phyloP scores from a whole-genome alignment of 108 stramenopile genomes.

The Skeletonema marinoi region DNA sequence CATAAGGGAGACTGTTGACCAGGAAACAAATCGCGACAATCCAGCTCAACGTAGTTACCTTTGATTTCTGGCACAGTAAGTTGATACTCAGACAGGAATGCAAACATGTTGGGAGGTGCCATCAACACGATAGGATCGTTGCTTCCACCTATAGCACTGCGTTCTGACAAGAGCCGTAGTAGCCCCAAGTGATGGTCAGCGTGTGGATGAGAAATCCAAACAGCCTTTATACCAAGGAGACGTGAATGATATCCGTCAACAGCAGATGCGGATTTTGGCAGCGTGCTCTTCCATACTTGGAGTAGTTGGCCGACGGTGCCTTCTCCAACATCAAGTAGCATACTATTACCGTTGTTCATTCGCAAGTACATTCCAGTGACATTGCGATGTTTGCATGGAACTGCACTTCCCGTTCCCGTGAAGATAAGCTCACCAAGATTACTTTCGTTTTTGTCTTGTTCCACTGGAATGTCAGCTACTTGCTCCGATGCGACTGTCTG shows the following conservation, averaged over 20 bases:
- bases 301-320: constrained; percentile 93
- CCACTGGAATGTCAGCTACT: not conserved
- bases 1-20: constrained; percentile 29
- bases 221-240: constrained; percentile 70
- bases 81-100: constrained; percentile 81
- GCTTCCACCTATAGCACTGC: constrained; percentile 40
- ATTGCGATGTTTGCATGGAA: constrained; percentile 97
- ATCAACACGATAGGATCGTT: constrained; percentile 81
- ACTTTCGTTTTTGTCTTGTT: not conserved
- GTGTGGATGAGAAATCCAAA: constrained; percentile 98
- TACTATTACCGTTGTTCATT: constrained; percentile 58
- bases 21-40: constrained; percentile 64
- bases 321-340: constrained; percentile 95
- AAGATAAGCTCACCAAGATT: constrained; percentile 75
- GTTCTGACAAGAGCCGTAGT: constrained; percentile 76
- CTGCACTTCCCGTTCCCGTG: constrained; percentile 96
- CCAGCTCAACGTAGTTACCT: constrained; percentile 67
- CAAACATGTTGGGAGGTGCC: constrained; percentile 75
- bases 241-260: constrained; percentile 40
- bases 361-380: constrained; percentile 89
- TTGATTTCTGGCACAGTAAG: constrained; percentile 57
- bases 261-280: constrained; percentile 6
- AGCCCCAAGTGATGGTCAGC: constrained; percentile 98
- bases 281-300: constrained; percentile 56
- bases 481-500: not conserved